These are phyloP conservation scores for Cytospora schulzeri DNA, from an alignment of 2,329 filamentous ascomycete genomes.

Conservation along the genomic window DNA sequence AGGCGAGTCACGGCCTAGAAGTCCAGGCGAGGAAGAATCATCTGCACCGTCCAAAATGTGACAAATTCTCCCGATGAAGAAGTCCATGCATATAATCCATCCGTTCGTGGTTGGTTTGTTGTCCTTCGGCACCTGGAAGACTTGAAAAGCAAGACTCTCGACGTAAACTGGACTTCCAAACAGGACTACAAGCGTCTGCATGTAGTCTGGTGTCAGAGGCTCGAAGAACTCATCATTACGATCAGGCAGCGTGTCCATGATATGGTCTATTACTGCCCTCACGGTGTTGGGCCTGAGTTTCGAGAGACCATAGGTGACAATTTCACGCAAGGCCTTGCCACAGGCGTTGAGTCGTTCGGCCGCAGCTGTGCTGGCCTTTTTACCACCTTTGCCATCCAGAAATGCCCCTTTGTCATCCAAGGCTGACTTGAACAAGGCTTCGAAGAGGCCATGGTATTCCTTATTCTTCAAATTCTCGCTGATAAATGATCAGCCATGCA, in stretches of 20 bases:
- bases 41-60: conserved; percentile 50
- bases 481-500: not conserved
- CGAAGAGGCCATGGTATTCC: conserved; percentile 79
- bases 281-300: conserved; percentile 76
- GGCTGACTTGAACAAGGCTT: conserved; percentile 73
- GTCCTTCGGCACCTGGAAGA: conserved; percentile 41
- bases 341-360: conserved; percentile 66
- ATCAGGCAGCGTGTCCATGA: conserved; percentile 71
- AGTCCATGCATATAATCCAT: conserved; percentile 71
- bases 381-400: conserved; percentile 52
- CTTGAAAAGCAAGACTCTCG: conserved; percentile 68
- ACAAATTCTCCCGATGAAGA: conserved; percentile 68
- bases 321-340: conserved; percentile 70
- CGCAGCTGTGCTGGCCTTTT: conserved; percentile 39
- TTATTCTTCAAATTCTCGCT: conserved; percentile 65
- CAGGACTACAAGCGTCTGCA: conserved; percentile 71
- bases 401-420: conserved; percentile 68
- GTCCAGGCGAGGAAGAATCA: not conserved
- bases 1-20: conserved; percentile 33
- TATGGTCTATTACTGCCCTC: conserved; percentile 77
- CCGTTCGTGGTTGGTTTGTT: conserved; percentile 46
- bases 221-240: conserved; percentile 65
- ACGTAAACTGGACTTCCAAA: conserved; percentile 75
- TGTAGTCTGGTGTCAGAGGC: conserved; percentile 74
- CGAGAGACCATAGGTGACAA: conserved; percentile 68